These are phyloP conservation scores for Neurospora sp. DNA, from an alignment of 495 filamentous ascomycete species.

Conservation along the genomic window DNA sequence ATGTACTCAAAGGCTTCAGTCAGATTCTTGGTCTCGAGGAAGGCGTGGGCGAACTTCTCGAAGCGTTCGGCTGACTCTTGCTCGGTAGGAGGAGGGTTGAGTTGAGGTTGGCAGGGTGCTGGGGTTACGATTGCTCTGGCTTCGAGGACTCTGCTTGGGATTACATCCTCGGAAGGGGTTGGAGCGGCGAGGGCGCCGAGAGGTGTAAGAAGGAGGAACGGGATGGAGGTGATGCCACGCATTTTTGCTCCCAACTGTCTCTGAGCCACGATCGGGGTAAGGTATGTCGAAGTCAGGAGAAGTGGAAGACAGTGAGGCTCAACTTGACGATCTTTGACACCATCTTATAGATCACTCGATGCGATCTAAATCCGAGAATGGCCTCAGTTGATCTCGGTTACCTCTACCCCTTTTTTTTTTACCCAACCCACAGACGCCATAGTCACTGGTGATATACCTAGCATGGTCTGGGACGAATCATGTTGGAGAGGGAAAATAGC, in stretches of 20 bases:
- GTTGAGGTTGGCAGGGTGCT: slow-evolving; percentile 6
- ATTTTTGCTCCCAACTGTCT: background rate
- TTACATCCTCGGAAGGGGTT: background rate
- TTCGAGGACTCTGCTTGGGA: background rate
- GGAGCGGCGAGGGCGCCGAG: background rate
- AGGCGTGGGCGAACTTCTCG: slow-evolving; percentile 23
- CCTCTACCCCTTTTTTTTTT: background rate
- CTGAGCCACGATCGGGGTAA: no score
- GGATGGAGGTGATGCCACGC: background rate
- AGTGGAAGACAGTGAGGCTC: background rate
- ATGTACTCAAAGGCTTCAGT: slow-evolving; percentile 26
- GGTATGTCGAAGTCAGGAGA: background rate
- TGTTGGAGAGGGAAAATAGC: background rate
- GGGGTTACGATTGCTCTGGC: slow-evolving; percentile 8
- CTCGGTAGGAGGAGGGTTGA: slow-evolving; percentile 10
- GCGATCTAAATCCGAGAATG: background rate
- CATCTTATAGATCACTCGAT: background rate
- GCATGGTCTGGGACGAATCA: background rate
- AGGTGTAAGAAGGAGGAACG: background rate
- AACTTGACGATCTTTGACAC: background rate
- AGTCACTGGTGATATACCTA: background rate
- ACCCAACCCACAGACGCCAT: background rate
- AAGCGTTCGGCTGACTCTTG: slow-evolving; percentile 16
- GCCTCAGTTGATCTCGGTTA: background rate
- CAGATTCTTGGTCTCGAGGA: slow-evolving; percentile 23